Conservation (phyloP, 2,329 filamentous ascomycete genomes). For the Diaporthe vaccinii region DNA sequence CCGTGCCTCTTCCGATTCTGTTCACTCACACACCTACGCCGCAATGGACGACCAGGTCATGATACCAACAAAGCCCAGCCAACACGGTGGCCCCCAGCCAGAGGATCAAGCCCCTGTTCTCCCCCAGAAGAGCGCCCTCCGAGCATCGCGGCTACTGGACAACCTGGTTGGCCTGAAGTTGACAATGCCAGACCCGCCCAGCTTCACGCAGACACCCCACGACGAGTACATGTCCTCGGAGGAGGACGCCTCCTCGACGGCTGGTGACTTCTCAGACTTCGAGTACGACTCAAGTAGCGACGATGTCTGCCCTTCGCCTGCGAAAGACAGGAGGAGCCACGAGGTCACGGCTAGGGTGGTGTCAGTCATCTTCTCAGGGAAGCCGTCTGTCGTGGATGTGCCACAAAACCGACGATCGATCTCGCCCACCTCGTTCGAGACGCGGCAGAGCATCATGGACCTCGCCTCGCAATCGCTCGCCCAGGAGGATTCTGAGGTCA, state of each 20-base stretch:
- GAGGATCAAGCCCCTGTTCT: conserved; percentile 57
- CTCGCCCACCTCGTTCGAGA: conserved; percentile 55
- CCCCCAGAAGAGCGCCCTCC: conserved; percentile 63
- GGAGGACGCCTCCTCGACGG: conserved; percentile 74
- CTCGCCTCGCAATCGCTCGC: conserved; percentile 10
- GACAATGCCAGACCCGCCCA: conserved; percentile 48
- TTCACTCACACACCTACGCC: conserved; percentile 44
- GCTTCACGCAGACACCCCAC: conserved; percentile 62
- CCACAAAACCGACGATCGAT: conserved; percentile 57
- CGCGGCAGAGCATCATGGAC: conserved; percentile 46
- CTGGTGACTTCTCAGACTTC: conserved; percentile 71
- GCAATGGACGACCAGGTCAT: conserved; percentile 42
- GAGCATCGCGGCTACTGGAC: conserved; percentile 62
- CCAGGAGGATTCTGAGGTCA: conserved; percentile 44
- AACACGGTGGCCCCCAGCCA: conserved; percentile 40
- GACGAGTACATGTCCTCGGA: conserved; percentile 75
- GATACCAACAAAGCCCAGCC: conserved; percentile 40
- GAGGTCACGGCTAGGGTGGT: conserved; percentile 71
- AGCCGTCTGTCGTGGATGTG: conserved; percentile 70
- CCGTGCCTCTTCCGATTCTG: conserved; percentile 42
- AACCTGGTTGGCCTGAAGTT: conserved; percentile 51
- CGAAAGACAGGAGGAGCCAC: conserved; percentile 55
- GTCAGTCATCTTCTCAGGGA: conserved; percentile 71
- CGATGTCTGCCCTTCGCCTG: conserved; percentile 41
- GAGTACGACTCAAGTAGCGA: conserved; percentile 54